Conservation (phyloP, 345 rosid genomes). For the Camelina neglecta region DNA sequence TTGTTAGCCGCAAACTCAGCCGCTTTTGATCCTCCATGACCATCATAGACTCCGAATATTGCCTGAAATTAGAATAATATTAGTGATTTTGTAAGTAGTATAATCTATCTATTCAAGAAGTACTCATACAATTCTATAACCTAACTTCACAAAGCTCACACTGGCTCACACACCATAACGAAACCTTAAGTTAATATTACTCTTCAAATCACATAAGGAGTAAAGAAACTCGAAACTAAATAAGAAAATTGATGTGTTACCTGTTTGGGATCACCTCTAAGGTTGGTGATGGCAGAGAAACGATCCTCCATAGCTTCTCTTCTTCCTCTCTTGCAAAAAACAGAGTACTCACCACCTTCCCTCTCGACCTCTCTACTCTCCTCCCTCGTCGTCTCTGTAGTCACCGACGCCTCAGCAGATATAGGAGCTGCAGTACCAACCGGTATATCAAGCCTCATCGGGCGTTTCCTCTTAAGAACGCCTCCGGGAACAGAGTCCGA, state of each 20-base stretch:
- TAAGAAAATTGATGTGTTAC: conserved; percentile 41
- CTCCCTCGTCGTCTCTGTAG: conserved; percentile 41
- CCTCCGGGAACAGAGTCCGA: conserved; percentile 40
- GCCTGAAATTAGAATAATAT: conserved; percentile 49
- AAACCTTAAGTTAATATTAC: not conserved
- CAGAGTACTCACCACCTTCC: conserved; percentile 66
- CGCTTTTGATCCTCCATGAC: conserved; percentile 86
- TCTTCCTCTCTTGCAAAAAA: conserved; percentile 82
- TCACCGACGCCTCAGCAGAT: not conserved
- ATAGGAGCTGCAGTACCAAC: conserved; percentile 40
- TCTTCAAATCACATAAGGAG: not conserved
- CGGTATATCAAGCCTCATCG: conserved; percentile 70
- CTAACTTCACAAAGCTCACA: not conserved
- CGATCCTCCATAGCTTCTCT: conserved; percentile 93
- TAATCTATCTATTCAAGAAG: not conserved
- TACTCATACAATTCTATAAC: not conserved
- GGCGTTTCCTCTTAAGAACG: conserved; percentile 76
- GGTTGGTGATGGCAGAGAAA: conserved; percentile 56
- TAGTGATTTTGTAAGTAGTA: not conserved
- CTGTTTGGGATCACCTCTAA: conserved; percentile 70
- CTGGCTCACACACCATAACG: not conserved
- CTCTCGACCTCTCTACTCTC: conserved; percentile 51
- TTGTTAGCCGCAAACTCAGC: conserved; percentile 78
- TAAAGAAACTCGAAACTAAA: not conserved
- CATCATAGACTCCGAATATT: conserved; percentile 81